Conservation (phyloP, 495 filamentous ascomycete genomes). For the Pseudomonodictys pantanalensis region DNA sequence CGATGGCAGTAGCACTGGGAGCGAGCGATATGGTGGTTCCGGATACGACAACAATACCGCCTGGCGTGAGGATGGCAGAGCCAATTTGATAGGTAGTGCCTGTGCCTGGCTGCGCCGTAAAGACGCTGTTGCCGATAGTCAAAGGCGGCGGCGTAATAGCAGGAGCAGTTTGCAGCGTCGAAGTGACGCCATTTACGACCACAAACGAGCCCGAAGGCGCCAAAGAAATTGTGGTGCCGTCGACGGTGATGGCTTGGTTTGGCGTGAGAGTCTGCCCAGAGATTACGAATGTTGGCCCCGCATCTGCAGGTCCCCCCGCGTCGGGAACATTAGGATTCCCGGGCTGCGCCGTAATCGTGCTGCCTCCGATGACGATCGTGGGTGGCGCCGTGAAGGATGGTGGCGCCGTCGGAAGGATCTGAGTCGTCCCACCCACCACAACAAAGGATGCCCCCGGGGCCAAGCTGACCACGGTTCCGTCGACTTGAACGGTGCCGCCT, state of each 20-base stretch:
- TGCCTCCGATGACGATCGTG: conserved; percentile 10
- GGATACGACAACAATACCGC: conserved; percentile 35
- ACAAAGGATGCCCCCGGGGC: conserved; percentile 28
- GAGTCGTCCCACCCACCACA: conserved; percentile 38
- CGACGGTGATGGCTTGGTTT: conserved; percentile 21
- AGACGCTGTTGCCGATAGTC: conserved; percentile 35
- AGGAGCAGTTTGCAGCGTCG: conserved; percentile 22
- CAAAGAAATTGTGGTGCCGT: conserved; percentile 26
- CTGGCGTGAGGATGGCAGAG: conserved; percentile 37
- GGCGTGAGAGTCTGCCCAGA: conserved; percentile 29
- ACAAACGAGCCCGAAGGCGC: conserved; percentile 20
- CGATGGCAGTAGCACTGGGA: conserved; percentile 30
- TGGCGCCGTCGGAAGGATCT: conserved; percentile 11
- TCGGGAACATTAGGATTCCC: background rate
- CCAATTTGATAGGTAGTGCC: conserved; percentile 38
- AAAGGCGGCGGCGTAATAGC: conserved; percentile 27
- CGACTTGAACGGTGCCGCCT: conserved; percentile 35
- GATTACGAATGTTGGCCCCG: conserved; percentile 24
- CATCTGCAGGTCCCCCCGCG: background rate
- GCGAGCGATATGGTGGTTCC: conserved; percentile 34
- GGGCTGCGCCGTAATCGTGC: conserved; percentile 4
- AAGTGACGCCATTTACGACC: conserved; percentile 23
- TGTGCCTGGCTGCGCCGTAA: conserved; percentile 33
- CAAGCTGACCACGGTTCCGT: conserved; percentile 30
- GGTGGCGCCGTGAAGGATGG: conserved; percentile 26